Evolutionary conservation across 2,329 filamentous ascomycete genomes (phyloP), one percentile per base, ranked within the genome.

Genomic region (Alternaria brassicicola): DNA sequence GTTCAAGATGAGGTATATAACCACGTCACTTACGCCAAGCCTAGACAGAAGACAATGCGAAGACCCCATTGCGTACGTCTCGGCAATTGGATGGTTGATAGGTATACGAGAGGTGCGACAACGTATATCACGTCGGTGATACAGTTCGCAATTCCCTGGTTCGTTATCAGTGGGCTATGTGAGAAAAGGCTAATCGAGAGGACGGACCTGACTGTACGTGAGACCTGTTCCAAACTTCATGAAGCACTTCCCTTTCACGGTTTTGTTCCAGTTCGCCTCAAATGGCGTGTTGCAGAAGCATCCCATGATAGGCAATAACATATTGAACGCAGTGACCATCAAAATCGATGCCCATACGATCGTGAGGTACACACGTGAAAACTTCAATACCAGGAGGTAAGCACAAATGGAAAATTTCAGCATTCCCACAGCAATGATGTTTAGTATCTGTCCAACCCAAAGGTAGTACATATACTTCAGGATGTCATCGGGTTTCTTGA

Each of bases 401-500:
- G 65, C 62, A 51, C 69, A 73, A 21, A 74, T 73, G 4, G 71
- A 73, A 36, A 53, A 63, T 38, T 72, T 70, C 17, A 74, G 57
- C 9, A 68, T 52, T 5, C 59, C 61, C 17, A 74, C 57, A 9
- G 59, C 69, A n/a, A 68, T 57, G n/a, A 72, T 43, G 41, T 73
- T 74, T 52, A 68, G 49, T 25, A 71, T 46, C 28, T 71, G 64
- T 4, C 55, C 60, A 15, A 70, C 52, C 58, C 57, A 72, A 6
- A 69, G 42, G 54, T 62, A 65, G 46, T 69, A 69, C 25, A 53
- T 66, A 53, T 72, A 72, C 2, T 56, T 10, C 3, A 57, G 5
- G 8, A 71, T 39, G 19, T 69, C 63, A 10, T 59, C 17, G 5
- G 65, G 62, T 28, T 65, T 55, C 15, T 23, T 62, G 36, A 69